Base-by-base conservation (phyloP, 2,329 filamentous ascomycete genomes). In the Acrocalymma vagum region DNA sequence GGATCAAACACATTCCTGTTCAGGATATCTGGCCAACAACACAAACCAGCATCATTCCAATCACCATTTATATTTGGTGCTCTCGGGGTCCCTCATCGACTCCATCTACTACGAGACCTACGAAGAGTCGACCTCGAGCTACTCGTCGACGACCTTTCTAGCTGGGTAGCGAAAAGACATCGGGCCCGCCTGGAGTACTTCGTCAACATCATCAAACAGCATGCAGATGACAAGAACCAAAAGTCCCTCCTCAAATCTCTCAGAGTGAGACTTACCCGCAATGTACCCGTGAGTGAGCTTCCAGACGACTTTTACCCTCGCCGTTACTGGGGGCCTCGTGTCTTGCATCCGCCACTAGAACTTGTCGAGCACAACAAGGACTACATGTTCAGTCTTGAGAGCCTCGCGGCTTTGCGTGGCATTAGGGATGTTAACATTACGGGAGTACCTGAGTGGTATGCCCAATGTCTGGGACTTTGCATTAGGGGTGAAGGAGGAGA, bases 1-100 rank as follows among this genome's bases (percentile, higher is more conserved):
- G 48, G 52, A 11, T 27, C 42, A 2, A 63, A 63, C 34, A 53
- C 42, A 6, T 63, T 53, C 38, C 23, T n/a, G 3, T 58, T 61
- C 38, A 32, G 15, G 13, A 35, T 60, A 3, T 38, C 53, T 25
- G 34, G 46, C 25, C 3, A 21, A 1, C 4, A 31, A 1, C 40
- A 51, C 25, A 17, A 23, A 8, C 45, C 46, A 5, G 30, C 15
- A 1, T 59, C 56, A 1, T 32, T 56, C 8, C 38, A 34, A 7
- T 51, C 51, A 1, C 54, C 55, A 1, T 14, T 34, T 18, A 48
- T 58, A 25, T 60, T 60, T 17, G 59, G 54, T 3, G 31, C 42
- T 10, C 33, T 61, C 15, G 51, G 52, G 6, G 14, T 28, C 2
- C 11, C 28, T 9, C 3, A 17, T 14, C 41, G 49, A 11, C 48